Evolutionary conservation across 2,329 filamentous ascomycete genomes (phyloP), one percentile per base, ranked within the genome.

Genomic region (Colletotrichum sp.): DNA sequence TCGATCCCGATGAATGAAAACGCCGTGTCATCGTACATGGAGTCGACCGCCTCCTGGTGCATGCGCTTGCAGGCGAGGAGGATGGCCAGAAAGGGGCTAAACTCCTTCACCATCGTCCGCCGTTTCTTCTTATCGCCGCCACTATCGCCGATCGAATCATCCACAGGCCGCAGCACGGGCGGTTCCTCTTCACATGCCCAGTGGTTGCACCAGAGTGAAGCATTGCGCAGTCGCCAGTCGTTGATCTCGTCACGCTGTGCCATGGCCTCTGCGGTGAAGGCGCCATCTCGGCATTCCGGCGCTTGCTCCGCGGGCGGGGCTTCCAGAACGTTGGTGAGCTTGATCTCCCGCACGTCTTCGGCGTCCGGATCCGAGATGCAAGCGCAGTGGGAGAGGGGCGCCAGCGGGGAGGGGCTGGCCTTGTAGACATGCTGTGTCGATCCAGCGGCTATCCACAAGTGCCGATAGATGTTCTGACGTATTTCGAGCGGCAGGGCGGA

Each of bases 1-100:
- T 64, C 64, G 2, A 64, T 64, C 7, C 65, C 71, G 49, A 76
- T 39, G 36, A 77, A 16, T 81, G 84, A 68, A 36, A 77, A 77
- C 5, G 72, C 34, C 10, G 49, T 71, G 21, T 52, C 24, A 28
- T 69, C 64, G 26, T 75, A 77, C 18, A 77, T 69, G 57, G 72
- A 71, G 18, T 72, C 68, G 32, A 71, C 18, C 2, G 75, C 72
- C 57, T 77, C 75, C 18, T 39, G 62, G n/a, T 69, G 39, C 71
- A 76, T 68, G 15, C 75, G 75, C 30, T 66, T 77, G 72, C 75
- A 77, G 6, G 68, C 28, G 21, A 77, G 75, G 13, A 75, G 67
- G 8, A 63, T 62, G 10, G 63, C 63, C 10, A 77, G 24, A 49
- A 77, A 77, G 7, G 75, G 72, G 68, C 75, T 77, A 13, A 73